phyloP scores from a whole-genome alignment of 75 land plant species.

The Pinus taeda region DNA sequence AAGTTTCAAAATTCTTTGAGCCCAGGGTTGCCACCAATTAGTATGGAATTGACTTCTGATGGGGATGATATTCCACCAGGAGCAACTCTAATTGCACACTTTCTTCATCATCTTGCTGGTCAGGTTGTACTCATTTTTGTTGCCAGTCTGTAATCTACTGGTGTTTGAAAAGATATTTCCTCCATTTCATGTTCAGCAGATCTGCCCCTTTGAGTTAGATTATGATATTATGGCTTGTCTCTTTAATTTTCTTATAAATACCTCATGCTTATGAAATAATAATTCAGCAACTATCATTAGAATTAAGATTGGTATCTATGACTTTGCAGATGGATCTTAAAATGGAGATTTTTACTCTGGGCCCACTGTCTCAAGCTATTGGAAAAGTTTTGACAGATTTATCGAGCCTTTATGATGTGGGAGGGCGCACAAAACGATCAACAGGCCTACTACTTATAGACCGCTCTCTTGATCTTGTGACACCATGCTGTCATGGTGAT shows the following conservation, averaged over 20 bases:
- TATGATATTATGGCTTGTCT: not conserved
- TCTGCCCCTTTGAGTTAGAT: not conserved
- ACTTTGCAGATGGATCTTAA: constrained; percentile 86
- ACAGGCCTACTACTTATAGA: constrained; percentile 89
- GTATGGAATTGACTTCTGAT: constrained; percentile 45
- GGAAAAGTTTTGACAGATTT: constrained; percentile 84
- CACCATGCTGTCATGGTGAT: constrained; percentile 91
- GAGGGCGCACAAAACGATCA: constrained; percentile 67
- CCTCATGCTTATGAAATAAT: constrained; percentile 3
- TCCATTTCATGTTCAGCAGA: not conserved
- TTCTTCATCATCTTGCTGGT: constrained; percentile 80
- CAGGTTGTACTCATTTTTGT: constrained; percentile 53
- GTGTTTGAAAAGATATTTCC: constrained; percentile 2
- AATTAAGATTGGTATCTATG: not conserved
- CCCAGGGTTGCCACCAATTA: constrained; percentile 73
- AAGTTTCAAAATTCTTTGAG: constrained; percentile 57
- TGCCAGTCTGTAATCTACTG: not conserved
- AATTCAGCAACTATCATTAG: not conserved
- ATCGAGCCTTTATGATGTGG: constrained; percentile 87
- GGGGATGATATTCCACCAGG: constrained; percentile 79
- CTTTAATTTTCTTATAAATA: constrained; percentile 3
- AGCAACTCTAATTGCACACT: constrained; percentile 86
- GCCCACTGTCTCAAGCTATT: constrained; percentile 73
- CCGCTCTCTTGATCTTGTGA: constrained; percentile 85
- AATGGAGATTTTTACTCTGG: constrained; percentile 86